These are phyloP conservation scores for Penicillium sp. DNA, from an alignment of 2,329 filamentous ascomycete species.

Conservation along the genomic window DNA sequence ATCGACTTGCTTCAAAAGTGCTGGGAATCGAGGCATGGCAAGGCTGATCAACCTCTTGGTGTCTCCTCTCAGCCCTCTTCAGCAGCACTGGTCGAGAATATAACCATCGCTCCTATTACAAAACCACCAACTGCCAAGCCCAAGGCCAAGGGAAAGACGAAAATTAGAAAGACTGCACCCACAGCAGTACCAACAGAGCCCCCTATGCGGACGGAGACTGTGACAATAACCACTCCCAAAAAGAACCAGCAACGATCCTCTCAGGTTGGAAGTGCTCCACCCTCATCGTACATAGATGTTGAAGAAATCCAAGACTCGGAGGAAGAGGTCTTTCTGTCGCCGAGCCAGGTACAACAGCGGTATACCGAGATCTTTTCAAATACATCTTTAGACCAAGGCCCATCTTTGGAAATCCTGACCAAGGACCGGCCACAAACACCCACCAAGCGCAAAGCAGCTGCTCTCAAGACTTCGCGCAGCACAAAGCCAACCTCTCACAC, in stretches of 20 bases:
- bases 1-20: slow-evolving; percentile 71
- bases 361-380: slow-evolving; percentile 17
- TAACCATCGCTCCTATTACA: background rate
- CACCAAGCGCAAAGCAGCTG: slow-evolving; percentile 15
- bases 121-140: background rate
- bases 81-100: background rate
- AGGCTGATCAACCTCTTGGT: slow-evolving; percentile 22
- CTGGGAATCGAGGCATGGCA: slow-evolving; percentile 63
- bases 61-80: background rate
- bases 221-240: background rate
- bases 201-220: background rate
- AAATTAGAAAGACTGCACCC: slow-evolving; percentile 11
- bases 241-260: background rate
- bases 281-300: slow-evolving; percentile 32
- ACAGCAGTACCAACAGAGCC: background rate
- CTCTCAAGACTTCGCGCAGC: slow-evolving; percentile 18
- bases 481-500: slow-evolving; percentile 2
- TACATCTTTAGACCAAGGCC: slow-evolving; percentile 1
- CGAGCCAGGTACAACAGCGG: slow-evolving; percentile 30
- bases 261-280: background rate
- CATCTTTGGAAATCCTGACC: slow-evolving; percentile 21
- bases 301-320: slow-evolving; percentile 46
- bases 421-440: slow-evolving; percentile 16
- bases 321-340: slow-evolving; percentile 40
- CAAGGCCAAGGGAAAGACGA: slow-evolving; percentile 19